Evolutionary conservation across 2,329 filamentous ascomycete species (phyloP).

Genomic region (Aspergillus vadensis): DNA sequence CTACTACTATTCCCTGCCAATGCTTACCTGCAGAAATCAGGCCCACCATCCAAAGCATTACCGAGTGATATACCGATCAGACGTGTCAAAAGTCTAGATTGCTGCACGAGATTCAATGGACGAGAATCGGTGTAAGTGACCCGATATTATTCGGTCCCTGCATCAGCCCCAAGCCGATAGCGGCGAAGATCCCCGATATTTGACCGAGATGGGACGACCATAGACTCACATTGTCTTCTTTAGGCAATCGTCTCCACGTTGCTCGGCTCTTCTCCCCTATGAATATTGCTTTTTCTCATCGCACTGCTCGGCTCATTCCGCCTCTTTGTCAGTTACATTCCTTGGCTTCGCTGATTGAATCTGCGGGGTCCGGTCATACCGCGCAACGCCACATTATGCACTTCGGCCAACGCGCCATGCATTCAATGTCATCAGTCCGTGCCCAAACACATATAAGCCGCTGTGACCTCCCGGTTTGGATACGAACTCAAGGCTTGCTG

Average conservation of each 20-base stretch:
- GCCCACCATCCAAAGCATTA: background rate
- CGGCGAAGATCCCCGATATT: conserved; percentile 23
- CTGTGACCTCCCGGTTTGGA: background rate
- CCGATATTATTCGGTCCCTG: conserved; percentile 1
- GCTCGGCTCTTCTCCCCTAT: background rate
- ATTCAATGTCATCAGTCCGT: conserved; percentile 1
- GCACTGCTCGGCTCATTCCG: background rate
- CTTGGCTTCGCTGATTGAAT: conserved; percentile 5
- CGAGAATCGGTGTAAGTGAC: background rate
- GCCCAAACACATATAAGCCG: conserved; percentile 11
- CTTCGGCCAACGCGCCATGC: conserved; percentile 1
- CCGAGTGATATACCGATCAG: background rate
- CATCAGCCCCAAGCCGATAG: conserved; percentile 1
- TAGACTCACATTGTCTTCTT: conserved; percentile 7
- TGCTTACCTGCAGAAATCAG: background rate
- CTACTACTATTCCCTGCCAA: background rate
- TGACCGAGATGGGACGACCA: conserved; percentile 15
- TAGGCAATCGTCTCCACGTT: background rate
- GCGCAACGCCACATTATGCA: conserved; percentile 1
- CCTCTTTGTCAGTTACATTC: conserved; percentile 3
- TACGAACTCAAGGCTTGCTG: background rate
- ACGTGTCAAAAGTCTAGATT: background rate
- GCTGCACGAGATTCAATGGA: conserved; percentile 4
- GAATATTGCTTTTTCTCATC: background rate
- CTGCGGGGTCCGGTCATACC: conserved; percentile 10